Evolutionary conservation across 2,329 filamentous ascomycete species (phyloP), one percentile per base, ranked within the genome.

Genomic region (Penicillium sumatraense): DNA sequence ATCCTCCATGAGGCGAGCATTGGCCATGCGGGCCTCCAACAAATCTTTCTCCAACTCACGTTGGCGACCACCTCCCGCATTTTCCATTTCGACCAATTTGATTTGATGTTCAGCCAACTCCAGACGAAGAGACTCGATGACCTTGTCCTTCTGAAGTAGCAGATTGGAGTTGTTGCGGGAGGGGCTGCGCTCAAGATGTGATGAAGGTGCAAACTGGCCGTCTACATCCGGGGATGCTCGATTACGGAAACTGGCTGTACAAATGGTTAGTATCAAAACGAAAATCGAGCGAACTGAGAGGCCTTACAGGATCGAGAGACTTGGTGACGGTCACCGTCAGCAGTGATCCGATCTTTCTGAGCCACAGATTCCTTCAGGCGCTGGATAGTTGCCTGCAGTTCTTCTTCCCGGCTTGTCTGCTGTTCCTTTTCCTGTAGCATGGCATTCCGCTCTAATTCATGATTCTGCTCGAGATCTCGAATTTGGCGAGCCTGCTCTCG

Each of bases 61-160:
- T 69, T 96, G 80, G 24, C 90, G 87, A 42, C 91, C 92, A 50
- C 93, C 93, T 49, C 92, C 93, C 74, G 90, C 87, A 72, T 97
- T 96, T 76, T 98, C 93, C 51, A 95, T 87, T 74, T 98, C 93
- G 24, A 96, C 89, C 23, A 97, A 82, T 75, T 96, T 97, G 77
- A 97, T 96, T 74, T 98, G 93, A 20, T 91, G 89, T 74, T 98
- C 95, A 40, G 95, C 93, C 46, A 99, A 83, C 73, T 99, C 95
- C 23, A 98, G 84, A 53, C 93, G 86, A 59, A 99, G 81, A 10
- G 89, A 91, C 73, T 98, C 93, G 65, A 99, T 98, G 56, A 97
- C 81, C 77, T 96, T 95, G 76, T 99, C 95, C 74, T 98, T 99
- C 73, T 98, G 93, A 65, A 96, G 83, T 48, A 98, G 84, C 49